Base-by-base conservation (phyloP, 192 early-diverging fungal genomes). In the Backusella australiensis region DNA sequence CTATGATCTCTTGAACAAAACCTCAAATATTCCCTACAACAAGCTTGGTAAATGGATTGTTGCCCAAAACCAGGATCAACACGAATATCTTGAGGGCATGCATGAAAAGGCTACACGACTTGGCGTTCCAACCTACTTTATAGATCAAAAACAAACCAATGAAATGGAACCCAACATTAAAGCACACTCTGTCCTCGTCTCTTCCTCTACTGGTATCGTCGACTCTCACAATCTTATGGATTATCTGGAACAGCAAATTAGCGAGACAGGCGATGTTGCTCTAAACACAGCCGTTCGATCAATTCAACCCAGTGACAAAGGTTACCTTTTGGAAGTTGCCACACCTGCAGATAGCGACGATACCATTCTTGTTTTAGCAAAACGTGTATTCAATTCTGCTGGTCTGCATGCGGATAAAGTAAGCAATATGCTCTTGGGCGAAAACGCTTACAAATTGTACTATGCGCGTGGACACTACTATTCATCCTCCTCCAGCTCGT, bases 391-490 rank as follows among this genome's bases (percentile, higher is more conserved):
- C 75, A 97, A 97, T 80, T 83, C 91, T 7, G 94, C 92, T 1
- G 95, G 95, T 1, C 83, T 96, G 26, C 85, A 88, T 80, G 82
- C 93, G 0, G 92, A 93, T 78, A 84, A 83, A 70, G 78, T 96
- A 21, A 87, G 89, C 21, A 73, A 79, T 46, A 68, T 87, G 74
- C 21, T 63, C 23, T 34, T 91, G 2, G 44, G 66, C 32, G 69
- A 78, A 2, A 29, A 78, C 14, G 23, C 68, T 34, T 91, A 90
- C 83, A 85, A 81, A 56, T 78, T 96, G 21, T 80, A 93, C 74
- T 93, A 91, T 78, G 92, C 90, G 71, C 94, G 93, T 73, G 95
- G 95, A 0, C 89, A 90, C 70, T 97, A 96, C 79, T 96, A 91
- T 80, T 80, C 85, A 0, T 49, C 46, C 6, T 49, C 46, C 19